Evolutionary conservation across 495 filamentous ascomycete genomes (phyloP).

Genomic region (Aspergillus conjunctus): DNA sequence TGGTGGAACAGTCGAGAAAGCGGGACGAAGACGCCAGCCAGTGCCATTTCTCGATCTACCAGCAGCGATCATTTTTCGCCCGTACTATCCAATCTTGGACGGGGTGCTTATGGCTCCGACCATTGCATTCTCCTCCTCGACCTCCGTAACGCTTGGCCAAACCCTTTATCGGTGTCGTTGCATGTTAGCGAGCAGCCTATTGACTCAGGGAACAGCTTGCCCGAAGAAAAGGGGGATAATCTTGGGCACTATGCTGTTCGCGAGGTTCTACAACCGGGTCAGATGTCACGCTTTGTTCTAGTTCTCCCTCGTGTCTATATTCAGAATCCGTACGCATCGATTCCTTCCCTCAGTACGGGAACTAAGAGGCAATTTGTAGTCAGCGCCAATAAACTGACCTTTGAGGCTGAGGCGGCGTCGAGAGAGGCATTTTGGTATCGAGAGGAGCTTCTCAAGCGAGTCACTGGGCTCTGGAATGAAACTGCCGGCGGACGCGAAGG

Average conservation of each 20-base stretch:
- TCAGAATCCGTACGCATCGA: constrained; percentile 71
- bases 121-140: constrained; percentile 83
- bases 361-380: constrained; percentile 87
- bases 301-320: constrained; percentile 77
- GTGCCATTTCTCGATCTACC: constrained; percentile 18
- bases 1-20: constrained; percentile 47
- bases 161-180: constrained; percentile 60
- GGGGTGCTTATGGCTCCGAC: constrained; percentile 51
- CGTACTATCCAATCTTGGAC: constrained; percentile 44
- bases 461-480: constrained; percentile 74
- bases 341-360: constrained; percentile 74
- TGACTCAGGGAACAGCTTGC: not conserved
- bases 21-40: constrained; percentile 8
- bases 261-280: constrained; percentile 73
- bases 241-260: constrained; percentile 47
- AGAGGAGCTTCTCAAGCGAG: constrained; percentile 72
- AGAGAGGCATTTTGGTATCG: constrained; percentile 93
- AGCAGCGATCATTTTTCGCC: constrained; percentile 41
- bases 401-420: constrained; percentile 74
- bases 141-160: constrained; percentile 85
- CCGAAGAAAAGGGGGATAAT: constrained; percentile 13
- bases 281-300: constrained; percentile 74
- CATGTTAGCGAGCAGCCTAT: constrained; percentile 51
- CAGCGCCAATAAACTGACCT: constrained; percentile 72
- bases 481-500: constrained; percentile 60